Evolutionary conservation across 148 eudicot species (phyloP), one percentile per base, ranked within the genome.

Genomic region (Silene uniflora): DNA sequence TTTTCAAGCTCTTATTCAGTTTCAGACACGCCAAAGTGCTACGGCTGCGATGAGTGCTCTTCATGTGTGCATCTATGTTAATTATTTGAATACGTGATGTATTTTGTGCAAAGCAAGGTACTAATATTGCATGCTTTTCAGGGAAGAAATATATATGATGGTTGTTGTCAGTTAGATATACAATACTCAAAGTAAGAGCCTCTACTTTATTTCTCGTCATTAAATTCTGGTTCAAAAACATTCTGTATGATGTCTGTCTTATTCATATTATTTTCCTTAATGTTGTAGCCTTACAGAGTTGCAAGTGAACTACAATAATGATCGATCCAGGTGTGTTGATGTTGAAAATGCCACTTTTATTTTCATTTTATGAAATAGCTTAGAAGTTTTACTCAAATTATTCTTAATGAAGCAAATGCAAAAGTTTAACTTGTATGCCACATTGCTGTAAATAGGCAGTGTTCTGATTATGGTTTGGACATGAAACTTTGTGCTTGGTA

Each of bases 241-340:
- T 75, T 25, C 6, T 13, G n/a, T 44, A 46, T 64, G 39, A 66
- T 27, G 56, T 0, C 19, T 73, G 68, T 75, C 74, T 75, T 75
- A 76, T 22, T 18, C 12, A 35, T 76, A n/a, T 22, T 5, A 10
- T 68, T 78, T 74, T 67, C 72, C 47, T 64, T 73, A 52, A 2
- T 80, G 62, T 72, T 42, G 71, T 59, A 83, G 85, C 80, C 85
- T 76, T 39, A 76, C 75, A 22, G 85, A 83, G 77, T 70, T 83
- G 78, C 85, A 83, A 83, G 85, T 83, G 80, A 83, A 83, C 76
- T 83, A 55, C 77, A 83, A 83, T 73, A 83, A 83, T 56, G 85
- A 83, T 74, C 83, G 85, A 68, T 83, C 85, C 18, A 83, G 85
- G 85, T 83, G 12, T 61, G 69, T 61, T 66, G 24, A 23, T 16